Evolutionary conservation across 2,329 filamentous ascomycete genomes (phyloP).

Genomic region (Talaromyces sp.): DNA sequence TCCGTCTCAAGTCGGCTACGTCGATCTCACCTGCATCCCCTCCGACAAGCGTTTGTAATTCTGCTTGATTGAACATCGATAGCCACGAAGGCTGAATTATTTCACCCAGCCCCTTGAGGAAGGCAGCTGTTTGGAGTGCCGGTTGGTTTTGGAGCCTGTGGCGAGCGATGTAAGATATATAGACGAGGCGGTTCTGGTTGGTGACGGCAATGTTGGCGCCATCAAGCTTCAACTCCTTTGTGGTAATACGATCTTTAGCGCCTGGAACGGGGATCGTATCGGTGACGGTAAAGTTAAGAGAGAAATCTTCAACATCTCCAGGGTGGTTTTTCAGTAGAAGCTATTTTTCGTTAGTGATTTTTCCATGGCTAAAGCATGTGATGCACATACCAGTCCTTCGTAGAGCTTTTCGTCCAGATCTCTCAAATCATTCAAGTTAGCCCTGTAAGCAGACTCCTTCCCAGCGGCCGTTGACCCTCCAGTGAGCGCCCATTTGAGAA

Average conservation of each 20-base stretch:
- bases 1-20: conserved; percentile 74
- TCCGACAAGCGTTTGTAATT: conserved; percentile 88
- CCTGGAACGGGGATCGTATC: conserved; percentile 58
- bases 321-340: conserved; percentile 76
- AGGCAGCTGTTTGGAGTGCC: conserved; percentile 75
- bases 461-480: conserved; percentile 60
- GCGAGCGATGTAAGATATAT: conserved; percentile 85
- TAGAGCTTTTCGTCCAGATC: conserved; percentile 91
- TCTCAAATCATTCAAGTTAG: conserved; percentile 89
- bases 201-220: conserved; percentile 77
- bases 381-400: conserved; percentile 63
- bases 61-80: conserved; percentile 96
- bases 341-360: conserved; percentile 20
- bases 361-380: neutral
- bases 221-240: conserved; percentile 69
- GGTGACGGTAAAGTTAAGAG: conserved; percentile 82
- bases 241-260: conserved; percentile 56
- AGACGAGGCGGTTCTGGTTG: conserved; percentile 88
- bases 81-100: conserved; percentile 93
- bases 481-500: conserved; percentile 87
- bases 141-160: conserved; percentile 82
- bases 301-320: conserved; percentile 74
- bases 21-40: conserved; percentile 84
- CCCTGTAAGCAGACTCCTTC: conserved; percentile 70
- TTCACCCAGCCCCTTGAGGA: conserved; percentile 75